Base-by-base conservation (phyloP, 164 flowering plant genomes). In the Aristolochia contorta region DNA sequence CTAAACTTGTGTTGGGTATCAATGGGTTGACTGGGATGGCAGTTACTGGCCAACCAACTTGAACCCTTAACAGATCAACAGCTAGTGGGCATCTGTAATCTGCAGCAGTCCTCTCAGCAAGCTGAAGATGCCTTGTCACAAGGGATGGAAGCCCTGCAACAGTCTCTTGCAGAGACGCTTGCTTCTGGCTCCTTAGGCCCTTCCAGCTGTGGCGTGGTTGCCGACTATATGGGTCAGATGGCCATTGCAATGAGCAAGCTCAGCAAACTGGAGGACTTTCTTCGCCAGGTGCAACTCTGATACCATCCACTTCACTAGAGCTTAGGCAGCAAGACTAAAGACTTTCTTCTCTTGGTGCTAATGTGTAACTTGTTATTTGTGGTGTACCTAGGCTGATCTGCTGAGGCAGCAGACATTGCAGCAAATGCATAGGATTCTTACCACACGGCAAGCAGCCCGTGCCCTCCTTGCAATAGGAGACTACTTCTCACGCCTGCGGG, bases 61-160 rank as follows among this genome's bases (percentile, higher is more conserved):
- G 95, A 87, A 62, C 98, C 98, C 6, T 71, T 91, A 48, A 85
- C 94, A 45, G 97, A 91, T 58, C 94, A 81, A 56, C 97, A 91
- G 72, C 63, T 88, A 73, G 70, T 85, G 78, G 90, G 90, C 51
- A 72, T 88, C 49, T 84, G 89, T 65, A 88, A 88, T 71, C 77
- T 91, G 49, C 97, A 86, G 73, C 95, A 86, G 64, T 88, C 94
- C 21, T 83, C 89, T 16, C 91, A 84, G 62, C 88, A 88, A 69
- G 96, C 90, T 25, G 98, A 91, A 73, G 98, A 91, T 67, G 96
- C 98, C 19, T 69, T 91, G 58, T 85, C 98, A 0, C 93, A 89
- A 69, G 98, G 98, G 25, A 82, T 91, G 95, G 98, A 91, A 77
- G 96, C 92, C 16, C 65, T 89, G 72, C 97, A 91, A 58, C 94